Evolutionary conservation across 2,329 filamentous ascomycete genomes (phyloP).

Genomic region (Myriosclerotinia curreyana): DNA sequence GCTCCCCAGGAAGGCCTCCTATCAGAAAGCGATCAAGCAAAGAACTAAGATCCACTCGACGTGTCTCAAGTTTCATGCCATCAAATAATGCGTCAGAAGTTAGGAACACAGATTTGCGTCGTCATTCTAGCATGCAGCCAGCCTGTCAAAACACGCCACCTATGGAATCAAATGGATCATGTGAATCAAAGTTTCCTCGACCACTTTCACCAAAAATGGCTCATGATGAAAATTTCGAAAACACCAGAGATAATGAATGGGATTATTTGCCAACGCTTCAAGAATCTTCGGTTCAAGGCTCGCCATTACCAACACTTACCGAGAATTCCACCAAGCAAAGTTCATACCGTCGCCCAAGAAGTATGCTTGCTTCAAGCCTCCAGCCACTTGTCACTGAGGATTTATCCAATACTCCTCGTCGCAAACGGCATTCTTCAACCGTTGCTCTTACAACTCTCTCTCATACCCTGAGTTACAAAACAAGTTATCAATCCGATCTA

Average conservation of each 20-base stretch:
- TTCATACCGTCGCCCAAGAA: conserved; percentile 9
- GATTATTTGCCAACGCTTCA: conserved; percentile 9
- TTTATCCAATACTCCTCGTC: conserved; percentile 5
- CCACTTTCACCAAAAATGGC: conserved; percentile 1
- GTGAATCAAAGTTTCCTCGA: conserved; percentile 7
- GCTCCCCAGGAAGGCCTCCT: conserved; percentile 18
- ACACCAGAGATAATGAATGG: not conserved
- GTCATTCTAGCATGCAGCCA: conserved; percentile 22
- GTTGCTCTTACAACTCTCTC: conserved; percentile 15
- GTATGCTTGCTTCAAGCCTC: conserved; percentile 7
- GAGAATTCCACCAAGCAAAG: not conserved
- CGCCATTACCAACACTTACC: not conserved
- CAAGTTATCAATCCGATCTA: conserved; percentile 1
- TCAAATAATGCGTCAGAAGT: conserved; percentile 23
- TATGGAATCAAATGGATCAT: conserved; percentile 16
- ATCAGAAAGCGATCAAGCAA: conserved; percentile 4
- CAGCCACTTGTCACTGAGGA: not conserved
- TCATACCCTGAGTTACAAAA: conserved; percentile 2
- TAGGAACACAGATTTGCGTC: conserved; percentile 26
- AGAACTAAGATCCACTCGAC: conserved; percentile 19
- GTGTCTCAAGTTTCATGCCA: conserved; percentile 29
- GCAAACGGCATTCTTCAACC: conserved; percentile 10
- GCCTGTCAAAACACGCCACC: conserved; percentile 5
- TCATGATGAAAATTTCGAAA: conserved; percentile 14
- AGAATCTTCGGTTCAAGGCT: conserved; percentile 3